These are phyloP conservation scores for Leishmania turanica DNA, from an alignment of 208 protist species.

Conservation along the genomic window DNA sequence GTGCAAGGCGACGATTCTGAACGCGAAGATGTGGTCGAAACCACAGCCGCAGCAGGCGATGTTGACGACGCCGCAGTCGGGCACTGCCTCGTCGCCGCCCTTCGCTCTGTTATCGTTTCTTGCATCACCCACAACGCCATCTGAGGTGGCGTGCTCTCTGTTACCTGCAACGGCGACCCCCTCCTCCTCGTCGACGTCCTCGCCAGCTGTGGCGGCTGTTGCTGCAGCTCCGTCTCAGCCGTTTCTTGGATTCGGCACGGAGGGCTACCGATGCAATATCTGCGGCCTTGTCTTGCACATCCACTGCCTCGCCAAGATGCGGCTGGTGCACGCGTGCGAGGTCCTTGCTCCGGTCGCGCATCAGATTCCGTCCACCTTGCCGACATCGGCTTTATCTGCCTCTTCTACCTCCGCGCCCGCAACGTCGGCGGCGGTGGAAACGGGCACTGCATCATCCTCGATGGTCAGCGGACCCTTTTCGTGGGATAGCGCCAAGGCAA, in stretches of 20 bases:
- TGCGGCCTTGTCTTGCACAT: conserved; percentile 45
- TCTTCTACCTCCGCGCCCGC: background rate
- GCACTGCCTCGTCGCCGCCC: background rate
- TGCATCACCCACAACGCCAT: background rate
- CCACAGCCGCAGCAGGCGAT: background rate
- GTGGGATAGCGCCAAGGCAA: conserved; percentile 17
- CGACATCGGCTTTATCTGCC: background rate
- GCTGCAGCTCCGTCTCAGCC: conserved; percentile 12
- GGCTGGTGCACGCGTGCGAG: conserved; percentile 22
- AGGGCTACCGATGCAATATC: conserved; percentile 43
- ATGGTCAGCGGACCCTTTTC: conserved; percentile 7
- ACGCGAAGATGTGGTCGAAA: conserved; percentile 13
- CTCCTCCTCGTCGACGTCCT: background rate
- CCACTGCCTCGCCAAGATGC: conserved; percentile 38
- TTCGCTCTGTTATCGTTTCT: background rate
- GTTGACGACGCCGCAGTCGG: background rate
- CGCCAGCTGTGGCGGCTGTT: background rate
- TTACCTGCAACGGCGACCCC: background rate
- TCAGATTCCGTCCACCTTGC: background rate
- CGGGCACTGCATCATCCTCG: background rate
- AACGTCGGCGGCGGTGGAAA: background rate
- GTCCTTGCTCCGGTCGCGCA: conserved; percentile 20
- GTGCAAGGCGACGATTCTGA: conserved; percentile 13
- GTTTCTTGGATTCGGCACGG: conserved; percentile 45
- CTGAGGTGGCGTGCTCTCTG: background rate